A percentile compares a stretch with the other conserved stretches of the same genome.
Evolutionary conservation across 164 flowering plant genomes (phyloP).

Genomic region (Litsea cubeba): DNA sequence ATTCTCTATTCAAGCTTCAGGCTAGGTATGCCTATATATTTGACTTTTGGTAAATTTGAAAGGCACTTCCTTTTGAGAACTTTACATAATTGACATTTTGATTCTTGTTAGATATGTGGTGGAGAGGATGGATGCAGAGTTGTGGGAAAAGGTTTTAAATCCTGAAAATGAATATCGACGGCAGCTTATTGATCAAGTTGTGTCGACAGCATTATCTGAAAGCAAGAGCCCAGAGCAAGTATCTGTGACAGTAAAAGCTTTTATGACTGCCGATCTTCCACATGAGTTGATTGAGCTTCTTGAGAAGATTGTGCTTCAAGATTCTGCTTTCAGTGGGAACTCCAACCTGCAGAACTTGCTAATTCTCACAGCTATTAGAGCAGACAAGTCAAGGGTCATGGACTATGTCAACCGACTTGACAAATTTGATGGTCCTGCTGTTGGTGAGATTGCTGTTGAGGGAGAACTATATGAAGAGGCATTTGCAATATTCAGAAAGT

Average conservation of each 20-base stretch:
- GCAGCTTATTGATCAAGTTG: slow-evolving; percentile 99
- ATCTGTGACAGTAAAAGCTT: slow-evolving; percentile 98
- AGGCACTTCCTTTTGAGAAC: background rate
- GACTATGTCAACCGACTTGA: slow-evolving; percentile 92
- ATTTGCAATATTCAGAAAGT: slow-evolving; percentile 95
- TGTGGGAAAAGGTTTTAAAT: slow-evolving; percentile 92
- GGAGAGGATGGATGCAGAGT: slow-evolving; percentile 96
- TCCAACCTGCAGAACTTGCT: slow-evolving; percentile 92
- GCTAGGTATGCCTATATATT: slow-evolving; percentile 57
- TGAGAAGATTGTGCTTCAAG: slow-evolving; percentile 97
- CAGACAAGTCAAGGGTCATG: slow-evolving; percentile 97
- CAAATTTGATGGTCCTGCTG: slow-evolving; percentile 99
- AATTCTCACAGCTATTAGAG: slow-evolving; percentile 89
- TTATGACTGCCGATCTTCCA: slow-evolving; percentile 99
- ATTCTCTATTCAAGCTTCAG: slow-evolving; percentile 92
- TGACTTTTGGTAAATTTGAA: background rate
- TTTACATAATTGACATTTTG: background rate
- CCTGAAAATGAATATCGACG: slow-evolving; percentile 93
- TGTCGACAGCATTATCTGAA: slow-evolving; percentile 98
- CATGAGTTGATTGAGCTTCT: slow-evolving; percentile 98
- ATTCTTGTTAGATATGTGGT: slow-evolving; percentile 79
- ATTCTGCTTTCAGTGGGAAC: slow-evolving; percentile 99
- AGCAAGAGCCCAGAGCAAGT: slow-evolving; percentile 99
- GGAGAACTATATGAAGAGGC: slow-evolving; percentile 97
- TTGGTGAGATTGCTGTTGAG: slow-evolving; percentile 99